Evolutionary conservation across 176 grass and related monocot species (phyloP).

Genomic region (Carex cristatella): DNA sequence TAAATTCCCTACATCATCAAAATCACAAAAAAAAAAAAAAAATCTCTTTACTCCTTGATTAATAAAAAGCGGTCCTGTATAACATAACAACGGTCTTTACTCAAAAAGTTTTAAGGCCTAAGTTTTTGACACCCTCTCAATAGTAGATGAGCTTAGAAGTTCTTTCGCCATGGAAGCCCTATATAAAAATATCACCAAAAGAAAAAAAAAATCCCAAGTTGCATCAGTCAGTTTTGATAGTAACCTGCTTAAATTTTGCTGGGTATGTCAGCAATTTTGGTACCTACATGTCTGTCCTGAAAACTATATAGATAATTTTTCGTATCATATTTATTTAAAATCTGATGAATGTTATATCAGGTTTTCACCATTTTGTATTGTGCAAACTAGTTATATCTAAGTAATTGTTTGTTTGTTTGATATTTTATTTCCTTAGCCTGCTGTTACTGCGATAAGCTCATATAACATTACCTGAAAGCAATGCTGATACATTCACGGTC

Average conservation of each 20-base stretch:
- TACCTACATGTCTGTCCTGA: background rate
- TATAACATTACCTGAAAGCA: conserved; percentile 44
- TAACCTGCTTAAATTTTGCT: background rate
- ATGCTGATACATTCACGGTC: conserved; percentile 68
- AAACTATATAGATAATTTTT: background rate
- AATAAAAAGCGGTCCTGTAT: background rate
- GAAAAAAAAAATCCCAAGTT: conserved; percentile 7
- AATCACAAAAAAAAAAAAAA: background rate
- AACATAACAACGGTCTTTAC: background rate
- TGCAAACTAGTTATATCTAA: background rate
- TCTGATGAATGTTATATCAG: background rate
- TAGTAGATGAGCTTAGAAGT: conserved; percentile 27
- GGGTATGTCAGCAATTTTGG: background rate
- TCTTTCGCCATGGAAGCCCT: conserved; percentile 50
- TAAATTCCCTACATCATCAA: background rate
- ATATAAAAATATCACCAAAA: conserved; percentile 20
- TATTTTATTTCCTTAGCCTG: background rate
- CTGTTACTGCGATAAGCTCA: background rate
- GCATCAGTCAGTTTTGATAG: background rate
- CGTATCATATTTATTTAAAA: background rate
- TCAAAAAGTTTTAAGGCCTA: background rate
- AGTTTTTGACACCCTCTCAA: conserved; percentile 22
- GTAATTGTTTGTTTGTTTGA: background rate
- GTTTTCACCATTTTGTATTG: background rate
- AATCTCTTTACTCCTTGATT: background rate